Evolutionary conservation across 2,329 filamentous ascomycete genomes (phyloP), one percentile per base, ranked within the genome.

Genomic region (Septoria petroselini): DNA sequence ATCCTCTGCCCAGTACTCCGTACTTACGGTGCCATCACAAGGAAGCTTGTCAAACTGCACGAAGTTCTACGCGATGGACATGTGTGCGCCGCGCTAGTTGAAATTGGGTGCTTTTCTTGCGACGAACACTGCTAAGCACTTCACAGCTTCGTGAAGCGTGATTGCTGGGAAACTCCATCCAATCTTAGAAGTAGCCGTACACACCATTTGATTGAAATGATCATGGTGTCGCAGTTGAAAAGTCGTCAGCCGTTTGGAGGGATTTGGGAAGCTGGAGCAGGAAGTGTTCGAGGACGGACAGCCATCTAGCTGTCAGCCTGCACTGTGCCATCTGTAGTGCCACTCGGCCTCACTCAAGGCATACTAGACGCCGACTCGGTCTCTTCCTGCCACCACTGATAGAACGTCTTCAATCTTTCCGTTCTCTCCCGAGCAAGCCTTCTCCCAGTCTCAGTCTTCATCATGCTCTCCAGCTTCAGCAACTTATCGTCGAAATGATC

Each of bases 401-500:
- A 66, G 61, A 82, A 82, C 25, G 72, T 61, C 48, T 60, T 66
- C 43, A 82, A 54, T 45, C 78, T 68, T 55, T 72, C 67, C 14
- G 76, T 76, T 50, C 78, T 65, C 53, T 73, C 71, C 18, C 63
- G 64, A 1, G 78, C 79, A 67, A 81, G 67, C 42, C 65, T 58
- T 58, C 66, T 73, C 4, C 79, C 79, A 1, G 76, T 73, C 47
- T 70, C 63, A 3, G 79, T 82, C 71, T 81, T 81, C 79, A 82
- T 82, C 73, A 78, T 74, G 2, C 62, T 67, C 57, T 79, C 81
- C 17, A 95, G 65, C 61, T 72, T 76, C 55, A 88, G 69, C 54
- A 94, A 71, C 73, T 93, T 94, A 43, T 85, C 84, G 33, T 81
- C 80, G 62, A 94, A 88, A 72, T 94, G 88, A 40, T 79, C 74